These are phyloP conservation scores for Gossypium davidsonii DNA, from an alignment of 441 rosid species.

Conservation along the genomic window DNA sequence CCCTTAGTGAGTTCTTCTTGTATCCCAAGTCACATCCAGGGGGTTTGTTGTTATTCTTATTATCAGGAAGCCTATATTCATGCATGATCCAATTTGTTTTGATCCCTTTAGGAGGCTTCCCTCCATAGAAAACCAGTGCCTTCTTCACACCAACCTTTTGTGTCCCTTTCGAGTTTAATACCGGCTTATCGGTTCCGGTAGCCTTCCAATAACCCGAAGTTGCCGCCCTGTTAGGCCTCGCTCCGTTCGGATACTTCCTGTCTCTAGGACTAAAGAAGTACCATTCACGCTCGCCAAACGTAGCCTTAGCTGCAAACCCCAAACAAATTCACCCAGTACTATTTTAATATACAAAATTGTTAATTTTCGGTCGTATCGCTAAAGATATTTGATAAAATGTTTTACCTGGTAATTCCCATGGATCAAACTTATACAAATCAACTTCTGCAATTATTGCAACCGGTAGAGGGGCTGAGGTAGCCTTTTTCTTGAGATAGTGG, in stretches of 20 bases:
- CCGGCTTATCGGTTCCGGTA: constrained; percentile 55
- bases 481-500: constrained; percentile 1
- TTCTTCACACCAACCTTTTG: constrained; percentile 51
- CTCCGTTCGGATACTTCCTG: constrained; percentile 53
- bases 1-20: constrained; percentile 44
- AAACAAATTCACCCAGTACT: background rate
- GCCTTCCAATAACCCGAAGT: constrained; percentile 60
- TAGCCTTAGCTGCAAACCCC: constrained; percentile 35
- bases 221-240: constrained; percentile 52
- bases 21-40: constrained; percentile 44
- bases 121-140: constrained; percentile 50
- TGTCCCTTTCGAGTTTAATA: constrained; percentile 34
- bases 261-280: constrained; percentile 51
- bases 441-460: constrained; percentile 40
- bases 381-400: background rate
- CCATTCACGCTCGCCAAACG: constrained; percentile 59
- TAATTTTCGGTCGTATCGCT: too few species aligned
- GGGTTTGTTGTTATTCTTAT: constrained; percentile 48
- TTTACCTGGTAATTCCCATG: constrained; percentile 79
- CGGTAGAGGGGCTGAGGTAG: background rate
- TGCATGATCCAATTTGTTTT: constrained; percentile 65
- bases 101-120: constrained; percentile 53
- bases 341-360: too few species aligned
- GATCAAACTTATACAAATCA: constrained; percentile 76
- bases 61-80: constrained; percentile 47